These are phyloP conservation scores for Phytophthora tentaculata DNA, from an alignment of 352 stramenopile species.

Conservation along the genomic window DNA sequence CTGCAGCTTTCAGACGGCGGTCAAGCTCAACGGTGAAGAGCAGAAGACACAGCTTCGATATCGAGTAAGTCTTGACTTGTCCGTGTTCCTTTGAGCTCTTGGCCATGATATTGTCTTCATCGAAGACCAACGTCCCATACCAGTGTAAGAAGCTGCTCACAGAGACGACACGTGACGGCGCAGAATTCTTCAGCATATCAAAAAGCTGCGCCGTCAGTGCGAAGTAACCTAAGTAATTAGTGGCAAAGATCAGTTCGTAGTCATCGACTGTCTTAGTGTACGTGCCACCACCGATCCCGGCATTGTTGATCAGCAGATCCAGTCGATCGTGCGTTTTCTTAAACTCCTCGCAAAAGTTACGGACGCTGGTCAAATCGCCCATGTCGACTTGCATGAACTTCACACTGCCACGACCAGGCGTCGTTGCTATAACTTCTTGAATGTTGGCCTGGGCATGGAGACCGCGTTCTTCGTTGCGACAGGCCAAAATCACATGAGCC, in stretches of 20 bases:
- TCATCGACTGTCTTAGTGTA: conserved; percentile 43
- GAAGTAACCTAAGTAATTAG: conserved; percentile 71
- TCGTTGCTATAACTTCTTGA: conserved; percentile 6
- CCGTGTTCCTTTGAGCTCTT: conserved; percentile 23
- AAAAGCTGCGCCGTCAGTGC: conserved; percentile 52
- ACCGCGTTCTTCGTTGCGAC: conserved; percentile 32
- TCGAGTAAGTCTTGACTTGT: conserved; percentile 33
- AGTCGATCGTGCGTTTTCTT: conserved; percentile 30
- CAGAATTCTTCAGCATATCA: conserved; percentile 33
- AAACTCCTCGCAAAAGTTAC: conserved; percentile 40
- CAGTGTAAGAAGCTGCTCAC: conserved; percentile 48
- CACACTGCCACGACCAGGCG: conserved; percentile 19
- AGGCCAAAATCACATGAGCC: conserved; percentile 48
- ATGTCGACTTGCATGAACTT: conserved; percentile 54
- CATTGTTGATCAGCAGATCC: conserved; percentile 74
- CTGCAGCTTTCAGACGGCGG: conserved; percentile 32
- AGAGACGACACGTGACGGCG: conserved; percentile 39
- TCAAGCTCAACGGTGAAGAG: conserved; percentile 60
- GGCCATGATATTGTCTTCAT: conserved; percentile 29
- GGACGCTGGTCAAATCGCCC: conserved; percentile 44
- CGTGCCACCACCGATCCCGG: conserved; percentile 47
- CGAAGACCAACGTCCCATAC: conserved; percentile 4
- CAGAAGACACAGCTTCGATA: conserved; percentile 59
- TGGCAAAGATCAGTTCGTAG: conserved; percentile 60
- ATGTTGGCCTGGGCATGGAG: conserved; percentile 21